Base-by-base conservation (phyloP, 176 grass and related monocot genomes). In the Oryza coarctata region DNA sequence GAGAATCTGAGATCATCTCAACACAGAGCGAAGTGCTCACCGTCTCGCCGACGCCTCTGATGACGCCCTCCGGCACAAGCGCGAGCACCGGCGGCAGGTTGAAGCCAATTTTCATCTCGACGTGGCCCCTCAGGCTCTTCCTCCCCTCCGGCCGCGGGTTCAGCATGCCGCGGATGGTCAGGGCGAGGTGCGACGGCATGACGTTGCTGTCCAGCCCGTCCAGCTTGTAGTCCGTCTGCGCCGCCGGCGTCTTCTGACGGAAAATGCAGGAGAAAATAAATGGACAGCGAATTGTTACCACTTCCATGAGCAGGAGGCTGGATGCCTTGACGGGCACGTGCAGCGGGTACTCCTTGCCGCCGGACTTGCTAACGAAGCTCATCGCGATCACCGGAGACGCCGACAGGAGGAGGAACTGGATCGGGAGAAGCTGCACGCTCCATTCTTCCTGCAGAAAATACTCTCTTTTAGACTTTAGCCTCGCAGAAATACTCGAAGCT, bases 401-500 rank as follows among this genome's bases (percentile, higher is more conserved):
- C 27, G 88, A 90, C 35, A 92, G 79, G 65, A 98, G 92, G 26
- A 98, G 88, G 84, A 98, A 94, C 32, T 94, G 88, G 55, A 94
- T 89, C 4, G 95, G 92, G 57, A 89, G 26, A 75, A 98, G 93
- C 55, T 88, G 86, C 61, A 94, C 90, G 28, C 86, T 91, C 92
- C 92, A 94, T 73, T 98, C 95, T 79, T 98, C 92, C 95, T 98
- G 83, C 12, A 65, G 22, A 27, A 7, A 31, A 18, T 1, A 58
- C 1, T 7, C 35, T 57, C 6, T 2, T 52, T 85, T 33, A 85
- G n/a, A 5, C 13, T 52, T 85, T 33, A 85, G n/a, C 8, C 13
- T 69, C 40, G 30, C 49, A 22, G 40, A 41, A 15, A 45, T 45
- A 45, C 12, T 15, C 13, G 66, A 28, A 87, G 18, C 75, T 7